Base-by-base conservation (phyloP, 768 basidiomycete genomes). In the Gymnopilus dilepis region DNA sequence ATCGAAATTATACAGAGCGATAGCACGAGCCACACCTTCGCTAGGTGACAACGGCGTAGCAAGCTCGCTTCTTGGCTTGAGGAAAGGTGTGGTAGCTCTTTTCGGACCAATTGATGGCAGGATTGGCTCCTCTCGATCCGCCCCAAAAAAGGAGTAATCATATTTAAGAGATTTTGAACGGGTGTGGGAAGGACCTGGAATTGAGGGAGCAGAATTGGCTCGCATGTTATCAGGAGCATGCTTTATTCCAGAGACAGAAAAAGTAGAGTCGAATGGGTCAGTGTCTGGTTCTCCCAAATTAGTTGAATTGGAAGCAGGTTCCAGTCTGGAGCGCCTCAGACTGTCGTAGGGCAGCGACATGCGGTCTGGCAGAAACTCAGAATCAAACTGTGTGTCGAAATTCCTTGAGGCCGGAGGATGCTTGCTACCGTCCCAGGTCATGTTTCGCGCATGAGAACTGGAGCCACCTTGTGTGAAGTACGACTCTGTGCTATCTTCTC, bases 1-100 rank as follows among this genome's bases (percentile, higher is more conserved):
- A 34, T 82, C 71, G 72, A 91, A 93, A 72, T 90, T 81, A 69
- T 85, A 92, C 60, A 91, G 68, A 2, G 92, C 92, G 47, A 94
- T 86, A 4, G 88, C 92, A 53, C 89, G 84, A 13, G 82, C 87
- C 21, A 92, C 77, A 24, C 89, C 89, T 68, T 90, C 86, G 54
- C 78, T 72, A 54, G 80, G 82, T 37, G 76, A 68, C 43, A 87
- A 73, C 28, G 86, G 84, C 57, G 71, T 74, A 31, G 70, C 72
- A 24, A 87, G 68, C 64, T 84, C 86, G 17, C 80, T 78, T 64
- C 86, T 85, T 13, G 83, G 75, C 61, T 77, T 76, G 58, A 85
- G 74, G 59, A 60, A 60, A n/a, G 67, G 69, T 4, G 56, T 61
- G 22, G 60, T 22, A n/a, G 60, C 34, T 13, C 53, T 42, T 47